These are phyloP conservation scores for Diplotaxis tenuifolia DNA, from an alignment of 345 rosid genomes.

Conservation along the genomic window DNA sequence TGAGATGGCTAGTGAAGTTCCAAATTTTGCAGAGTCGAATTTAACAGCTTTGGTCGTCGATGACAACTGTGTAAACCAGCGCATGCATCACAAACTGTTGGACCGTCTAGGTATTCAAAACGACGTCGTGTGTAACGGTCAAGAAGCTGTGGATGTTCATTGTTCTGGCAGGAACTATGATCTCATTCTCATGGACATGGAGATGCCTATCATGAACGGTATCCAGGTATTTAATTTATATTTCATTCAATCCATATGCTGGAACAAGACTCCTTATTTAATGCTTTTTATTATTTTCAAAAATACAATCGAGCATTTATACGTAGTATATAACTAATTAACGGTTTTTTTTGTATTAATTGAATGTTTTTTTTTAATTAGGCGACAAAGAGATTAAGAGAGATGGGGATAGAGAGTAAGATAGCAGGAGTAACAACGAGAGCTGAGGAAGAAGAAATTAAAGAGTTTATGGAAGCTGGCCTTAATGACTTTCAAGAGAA, in stretches of 20 bases:
- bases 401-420: constrained; percentile 63
- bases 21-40: constrained; percentile 23
- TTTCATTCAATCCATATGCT: too few species aligned
- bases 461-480: constrained; percentile 72
- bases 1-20: background rate
- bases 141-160: constrained; percentile 68
- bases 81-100: constrained; percentile 51
- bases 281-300: background rate
- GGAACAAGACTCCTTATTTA: too few species aligned
- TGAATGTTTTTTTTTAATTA: background rate
- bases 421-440: constrained; percentile 70
- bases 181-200: constrained; percentile 83
- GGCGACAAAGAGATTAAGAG: constrained; percentile 70
- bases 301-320: background rate
- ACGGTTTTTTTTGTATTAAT: background rate
- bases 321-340: background rate
- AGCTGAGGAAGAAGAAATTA: constrained; percentile 39
- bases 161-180: constrained; percentile 60
- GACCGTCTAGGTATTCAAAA: constrained; percentile 51
- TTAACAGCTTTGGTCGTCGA: constrained; percentile 68
- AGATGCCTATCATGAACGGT: constrained; percentile 90
- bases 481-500: constrained; percentile 76
- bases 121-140: constrained; percentile 53
- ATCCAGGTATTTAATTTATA: constrained; percentile 50
- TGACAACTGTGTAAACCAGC: constrained; percentile 48